These are phyloP conservation scores for Chalaropsis thielavioides DNA, from an alignment of 2,329 filamentous ascomycete genomes.

Conservation along the genomic window DNA sequence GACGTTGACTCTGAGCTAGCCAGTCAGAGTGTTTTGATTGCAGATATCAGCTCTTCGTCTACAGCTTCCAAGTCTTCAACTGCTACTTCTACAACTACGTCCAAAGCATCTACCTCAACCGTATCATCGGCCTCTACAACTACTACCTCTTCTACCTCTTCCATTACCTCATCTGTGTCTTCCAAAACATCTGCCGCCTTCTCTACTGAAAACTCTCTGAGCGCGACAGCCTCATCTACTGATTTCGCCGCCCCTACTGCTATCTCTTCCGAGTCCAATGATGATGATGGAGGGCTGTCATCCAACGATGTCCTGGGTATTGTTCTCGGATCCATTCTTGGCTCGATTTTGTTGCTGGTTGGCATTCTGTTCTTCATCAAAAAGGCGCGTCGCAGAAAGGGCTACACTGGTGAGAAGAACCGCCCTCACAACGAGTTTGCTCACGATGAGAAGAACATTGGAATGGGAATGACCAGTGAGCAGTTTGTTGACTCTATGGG, in stretches of 20 bases:
- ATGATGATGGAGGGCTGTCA: slow-evolving; percentile 13
- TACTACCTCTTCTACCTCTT: slow-evolving; percentile 18
- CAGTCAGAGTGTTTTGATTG: slow-evolving; percentile 28
- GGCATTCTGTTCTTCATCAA: slow-evolving; percentile 52
- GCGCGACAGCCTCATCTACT: slow-evolving; percentile 19
- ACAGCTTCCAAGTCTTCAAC: slow-evolving; percentile 23
- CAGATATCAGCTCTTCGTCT: slow-evolving; percentile 22
- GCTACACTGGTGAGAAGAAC: slow-evolving; percentile 16
- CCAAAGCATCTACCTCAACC: slow-evolving; percentile 22
- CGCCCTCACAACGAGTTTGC: slow-evolving; percentile 11
- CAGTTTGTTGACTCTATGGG: slow-evolving; percentile 17
- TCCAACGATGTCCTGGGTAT: slow-evolving; percentile 57
- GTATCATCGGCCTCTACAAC: slow-evolving; percentile 19
- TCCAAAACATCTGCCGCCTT: slow-evolving; percentile 22
- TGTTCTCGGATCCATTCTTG: slow-evolving; percentile 67
- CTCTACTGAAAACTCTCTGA: slow-evolving; percentile 22
- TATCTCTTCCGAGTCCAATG: slow-evolving; percentile 21
- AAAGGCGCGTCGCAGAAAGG: slow-evolving; percentile 8
- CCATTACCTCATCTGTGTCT: slow-evolving; percentile 21
- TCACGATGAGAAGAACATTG: slow-evolving; percentile 14
- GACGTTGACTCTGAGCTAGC: slow-evolving; percentile 52
- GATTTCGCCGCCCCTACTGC: slow-evolving; percentile 20
- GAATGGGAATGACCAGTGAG: slow-evolving; percentile 17
- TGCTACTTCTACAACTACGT: slow-evolving; percentile 22
- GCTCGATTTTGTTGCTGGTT: slow-evolving; percentile 50